phyloP scores from a whole-genome alignment of 2,329 filamentous ascomycete species.

The Fusarium musae region DNA sequence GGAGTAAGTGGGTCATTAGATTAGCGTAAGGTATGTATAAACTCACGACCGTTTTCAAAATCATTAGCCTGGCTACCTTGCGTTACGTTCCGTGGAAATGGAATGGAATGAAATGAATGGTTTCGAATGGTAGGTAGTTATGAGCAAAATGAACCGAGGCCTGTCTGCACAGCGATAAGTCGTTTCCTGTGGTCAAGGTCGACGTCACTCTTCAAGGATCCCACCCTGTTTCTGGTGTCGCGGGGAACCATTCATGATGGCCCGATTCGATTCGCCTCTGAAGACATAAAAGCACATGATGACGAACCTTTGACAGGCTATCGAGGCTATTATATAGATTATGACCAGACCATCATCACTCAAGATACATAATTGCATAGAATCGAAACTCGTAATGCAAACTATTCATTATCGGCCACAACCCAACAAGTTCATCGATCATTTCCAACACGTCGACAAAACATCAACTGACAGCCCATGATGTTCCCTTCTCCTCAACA shows the following conservation, averaged over 20 bases:
- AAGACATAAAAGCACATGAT: conserved; percentile 35
- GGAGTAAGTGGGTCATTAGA: too few species aligned
- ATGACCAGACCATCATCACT: background rate
- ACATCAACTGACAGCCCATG: background rate
- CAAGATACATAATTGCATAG: background rate
- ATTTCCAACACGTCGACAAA: background rate
- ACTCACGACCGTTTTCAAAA: background rate
- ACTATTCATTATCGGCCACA: background rate
- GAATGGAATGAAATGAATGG: background rate
- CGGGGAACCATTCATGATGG: conserved; percentile 33
- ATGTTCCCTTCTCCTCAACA: conserved; percentile 17
- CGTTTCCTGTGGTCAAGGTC: conserved; percentile 16
- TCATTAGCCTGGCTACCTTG: background rate
- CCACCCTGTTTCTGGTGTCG: conserved; percentile 40
- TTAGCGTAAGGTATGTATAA: background rate
- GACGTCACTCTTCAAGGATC: conserved; percentile 43
- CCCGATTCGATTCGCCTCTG: conserved; percentile 38
- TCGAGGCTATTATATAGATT: conserved; percentile 1
- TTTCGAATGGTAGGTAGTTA: background rate
- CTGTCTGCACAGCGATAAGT: background rate
- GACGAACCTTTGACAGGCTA: conserved; percentile 30
- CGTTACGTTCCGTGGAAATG: background rate
- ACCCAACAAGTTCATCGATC: background rate
- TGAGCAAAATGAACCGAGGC: conserved; percentile 3
- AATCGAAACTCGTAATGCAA: background rate